Base-by-base conservation (phyloP, 768 basidiomycete genomes). In the Melanogaster broomeanus region DNA sequence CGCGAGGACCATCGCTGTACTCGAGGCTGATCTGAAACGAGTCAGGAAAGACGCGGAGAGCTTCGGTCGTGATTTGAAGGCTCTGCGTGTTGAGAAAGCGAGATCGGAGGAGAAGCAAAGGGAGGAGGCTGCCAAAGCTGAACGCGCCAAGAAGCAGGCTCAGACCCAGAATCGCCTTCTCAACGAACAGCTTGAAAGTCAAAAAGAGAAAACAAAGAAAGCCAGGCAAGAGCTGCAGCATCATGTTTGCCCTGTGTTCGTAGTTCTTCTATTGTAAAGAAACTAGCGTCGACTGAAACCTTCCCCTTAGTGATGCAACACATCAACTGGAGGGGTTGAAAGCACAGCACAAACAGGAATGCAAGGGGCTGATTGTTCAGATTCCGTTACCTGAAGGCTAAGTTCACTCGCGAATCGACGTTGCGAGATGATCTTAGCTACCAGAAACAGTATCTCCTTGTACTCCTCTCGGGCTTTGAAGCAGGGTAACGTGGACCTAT, bases 331-430 rank as follows among this genome's bases (percentile, higher is more conserved):
- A 75, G 3, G 72, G 74, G 12, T 61, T 90, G 56, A 84, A 78
- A 57, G 59, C 72, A 3, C 85, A 83, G 66, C 91, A 93, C 64
- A 90, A 88, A 56, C 82, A 83, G 55, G 93, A 98, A 65, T 88
- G 89, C 74, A 94, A 93, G 64, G 92, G 93, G 9, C 74, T 98
- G 18, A 84, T 98, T 43, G 82, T 91, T 8, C 93, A 97, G 67
- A 93, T 97, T n/a, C 52, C 81, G 79, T 37, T 98, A 97, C 70
- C 77, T 98, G 59, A 96, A 98, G 67, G 88, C 89, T 48, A 93
- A 92, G 64, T 95, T 87, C 69, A 88, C 83, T 3, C 81, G 96
- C 22, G 97, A 99, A 72, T 81, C 85, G 10, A 77, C 78, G 1
- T 82, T 97, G 75, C 81, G 96, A 30, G 76, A 75, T 52, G 85